Evolutionary conservation across 352 stramenopile genomes (phyloP).

Genomic region (Pythium utonaiense): DNA sequence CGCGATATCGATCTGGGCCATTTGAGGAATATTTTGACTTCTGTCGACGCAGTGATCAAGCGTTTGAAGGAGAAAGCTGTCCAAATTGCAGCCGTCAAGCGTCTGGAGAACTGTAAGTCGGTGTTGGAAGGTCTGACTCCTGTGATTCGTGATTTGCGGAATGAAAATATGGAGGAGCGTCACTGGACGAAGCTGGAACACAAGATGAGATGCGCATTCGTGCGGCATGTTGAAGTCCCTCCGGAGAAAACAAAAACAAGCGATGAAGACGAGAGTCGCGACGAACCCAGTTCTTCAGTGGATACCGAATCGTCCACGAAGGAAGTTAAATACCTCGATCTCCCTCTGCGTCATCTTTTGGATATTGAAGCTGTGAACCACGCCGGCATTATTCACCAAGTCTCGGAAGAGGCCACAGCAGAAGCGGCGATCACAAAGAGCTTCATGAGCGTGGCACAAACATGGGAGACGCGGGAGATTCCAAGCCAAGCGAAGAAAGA

Average conservation of each 20-base stretch:
- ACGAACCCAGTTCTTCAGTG: not conserved
- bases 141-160: conserved; percentile 60
- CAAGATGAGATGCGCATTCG: conserved; percentile 56
- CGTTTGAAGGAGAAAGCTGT: conserved; percentile 21
- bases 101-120: conserved; percentile 37
- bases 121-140: conserved; percentile 43
- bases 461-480: conserved; percentile 61
- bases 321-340: conserved; percentile 31
- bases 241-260: not conserved
- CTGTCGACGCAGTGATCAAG: conserved; percentile 24
- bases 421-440: conserved; percentile 59
- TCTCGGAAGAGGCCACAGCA: conserved; percentile 65
- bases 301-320: not conserved
- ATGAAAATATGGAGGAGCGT: conserved; percentile 47
- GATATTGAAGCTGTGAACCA: conserved; percentile 40
- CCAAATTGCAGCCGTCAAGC: conserved; percentile 26
- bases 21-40: conserved; percentile 27
- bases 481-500: conserved; percentile 45
- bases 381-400: conserved; percentile 45
- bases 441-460: conserved; percentile 50
- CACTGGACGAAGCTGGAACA: conserved; percentile 76
- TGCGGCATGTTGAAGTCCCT: not conserved
- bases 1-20: conserved; percentile 39
- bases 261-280: not conserved
- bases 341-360: conserved; percentile 51